phyloP scores from a whole-genome alignment of 495 filamentous ascomycete genomes.

The Pseudomonodictys pantanalensis region DNA sequence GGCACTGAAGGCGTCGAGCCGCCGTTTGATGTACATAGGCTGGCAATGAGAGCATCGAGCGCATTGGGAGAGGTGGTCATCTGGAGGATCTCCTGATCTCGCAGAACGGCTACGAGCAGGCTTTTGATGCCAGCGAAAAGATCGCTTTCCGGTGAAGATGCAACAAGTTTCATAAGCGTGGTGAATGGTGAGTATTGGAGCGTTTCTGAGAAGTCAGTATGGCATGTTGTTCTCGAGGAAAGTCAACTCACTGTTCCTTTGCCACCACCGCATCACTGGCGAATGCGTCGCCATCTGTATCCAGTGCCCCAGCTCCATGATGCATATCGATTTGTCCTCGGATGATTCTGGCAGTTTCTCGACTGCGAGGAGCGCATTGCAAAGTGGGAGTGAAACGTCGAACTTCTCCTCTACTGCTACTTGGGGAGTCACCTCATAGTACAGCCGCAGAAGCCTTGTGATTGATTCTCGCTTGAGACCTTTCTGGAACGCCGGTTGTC shows the following conservation, averaged over 20 bases:
- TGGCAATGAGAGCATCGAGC: slow-evolving; percentile 53
- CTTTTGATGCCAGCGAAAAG: slow-evolving; percentile 44
- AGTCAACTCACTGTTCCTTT: slow-evolving; percentile 53
- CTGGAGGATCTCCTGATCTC: slow-evolving; percentile 52
- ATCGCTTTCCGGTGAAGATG: slow-evolving; percentile 45
- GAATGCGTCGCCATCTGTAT: slow-evolving; percentile 74
- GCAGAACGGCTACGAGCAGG: slow-evolving; percentile 50
- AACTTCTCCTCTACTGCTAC: slow-evolving; percentile 78
- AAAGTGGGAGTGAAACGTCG: slow-evolving; percentile 75
- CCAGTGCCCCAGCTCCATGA: slow-evolving; percentile 71
- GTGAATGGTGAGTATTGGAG: slow-evolving; percentile 60
- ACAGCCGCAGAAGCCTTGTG: slow-evolving; percentile 69
- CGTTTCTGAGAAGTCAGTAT: slow-evolving; percentile 32
- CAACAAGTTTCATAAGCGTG: slow-evolving; percentile 55
- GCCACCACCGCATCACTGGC: slow-evolving; percentile 79
- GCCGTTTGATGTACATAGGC: slow-evolving; percentile 41
- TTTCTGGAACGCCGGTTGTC: slow-evolving; percentile 62
- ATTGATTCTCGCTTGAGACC: slow-evolving; percentile 74
- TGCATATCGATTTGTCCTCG: slow-evolving; percentile 51
- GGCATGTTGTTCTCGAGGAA: no score
- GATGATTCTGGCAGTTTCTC: slow-evolving; percentile 50
- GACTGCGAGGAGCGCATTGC: slow-evolving; percentile 56
- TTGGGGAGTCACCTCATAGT: slow-evolving; percentile 78
- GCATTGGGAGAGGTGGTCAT: slow-evolving; percentile 43
- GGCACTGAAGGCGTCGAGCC: slow-evolving; percentile 20